Conservation (phyloP, 192 early-diverging fungal species). For the Ramicandelaber brevisporus region DNA sequence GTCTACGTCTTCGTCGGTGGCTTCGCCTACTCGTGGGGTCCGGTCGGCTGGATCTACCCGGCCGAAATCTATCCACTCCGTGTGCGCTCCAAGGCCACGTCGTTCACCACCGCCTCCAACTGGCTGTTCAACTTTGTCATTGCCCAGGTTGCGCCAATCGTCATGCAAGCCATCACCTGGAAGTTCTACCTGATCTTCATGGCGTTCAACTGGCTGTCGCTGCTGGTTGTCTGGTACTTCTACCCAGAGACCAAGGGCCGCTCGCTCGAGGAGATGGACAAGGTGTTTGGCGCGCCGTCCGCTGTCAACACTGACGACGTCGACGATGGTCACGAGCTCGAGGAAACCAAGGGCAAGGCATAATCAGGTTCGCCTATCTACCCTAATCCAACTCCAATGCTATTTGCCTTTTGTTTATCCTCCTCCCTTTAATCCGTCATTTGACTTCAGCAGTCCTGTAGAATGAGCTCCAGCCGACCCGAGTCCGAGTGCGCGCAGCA, state of each 20-base stretch:
- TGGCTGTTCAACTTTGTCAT: conserved; percentile 74
- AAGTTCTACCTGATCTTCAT: conserved; percentile 47
- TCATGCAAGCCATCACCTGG: conserved; percentile 37
- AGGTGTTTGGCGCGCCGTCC: too few relatives aligned
- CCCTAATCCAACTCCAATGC: too few relatives aligned
- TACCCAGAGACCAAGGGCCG: conserved; percentile 68
- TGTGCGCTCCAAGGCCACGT: conserved; percentile 64
- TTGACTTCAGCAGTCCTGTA: too few relatives aligned
- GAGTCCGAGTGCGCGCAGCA: too few relatives aligned
- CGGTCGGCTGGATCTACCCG: conserved; percentile 76
- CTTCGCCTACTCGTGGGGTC: conserved; percentile 82
- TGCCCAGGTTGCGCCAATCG: conserved; percentile 42
- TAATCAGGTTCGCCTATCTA: too few relatives aligned
- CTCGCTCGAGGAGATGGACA: conserved; percentile 70
- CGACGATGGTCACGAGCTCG: too few relatives aligned
- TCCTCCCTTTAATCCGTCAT: too few relatives aligned
- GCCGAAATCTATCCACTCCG: conserved; percentile 81
- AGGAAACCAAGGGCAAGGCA: too few relatives aligned
- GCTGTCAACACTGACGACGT: too few relatives aligned
- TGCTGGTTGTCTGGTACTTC: conserved; percentile 32
- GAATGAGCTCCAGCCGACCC: too few relatives aligned
- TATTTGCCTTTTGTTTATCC: too few relatives aligned
- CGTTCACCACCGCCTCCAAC: conserved; percentile 65
- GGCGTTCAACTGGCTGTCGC: conserved; percentile 25
- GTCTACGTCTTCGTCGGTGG: conserved; percentile 58